Evolutionary conservation across 306 rosid species (phyloP), one percentile per base, ranked within the genome.

Genomic region (Vigna nakashimae): DNA sequence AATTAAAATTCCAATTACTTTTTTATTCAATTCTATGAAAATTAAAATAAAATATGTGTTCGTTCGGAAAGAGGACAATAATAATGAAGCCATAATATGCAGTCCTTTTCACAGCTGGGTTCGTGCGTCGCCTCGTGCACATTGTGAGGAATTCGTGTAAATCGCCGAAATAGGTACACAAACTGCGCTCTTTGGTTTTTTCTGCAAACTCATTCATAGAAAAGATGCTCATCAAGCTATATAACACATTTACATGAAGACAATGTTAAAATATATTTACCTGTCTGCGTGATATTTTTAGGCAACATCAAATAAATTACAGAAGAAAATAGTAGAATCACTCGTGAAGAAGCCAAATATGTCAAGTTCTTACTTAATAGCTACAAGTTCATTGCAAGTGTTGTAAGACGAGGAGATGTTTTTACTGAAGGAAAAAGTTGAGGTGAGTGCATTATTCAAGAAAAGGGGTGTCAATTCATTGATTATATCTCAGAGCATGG

Each of bases 91-190:
- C 66, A 72, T 14, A 17, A 57, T 7, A 71, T 57, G 80, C 67
- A 57, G 76, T 83, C 80, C n/a, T 81, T 63, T 62, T 83, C 84
- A 79, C 65, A 69, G 84, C 81, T 74, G 64, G 78, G 86, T 78
- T 83, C 87, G 79, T 75, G 87, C 84, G 75, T 79, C 59, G 81
- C 67, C 81, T 79, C 81, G 60, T 52, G 78, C 75, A 77, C 46
- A 59, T 49, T 73, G 69, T 57, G 55, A 78, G 73, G 71, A 17
- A 83, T 49, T 73, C 46, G 60, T 10, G 75, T 57, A 82, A 66
- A 78, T 66, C 22, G 66, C 60, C 48, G 45, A 45, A 76, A 82
- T 65, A 67, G 79, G 50, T 38, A 14, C 76, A 50, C 13, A 67
- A 17, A 36, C 60, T 66, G 48, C 46, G 57, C n/a, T 77, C 4